Evolutionary conservation across 192 early-diverging fungal genomes (phyloP), one percentile per base, ranked within the genome.

Genomic region (Entomortierella chlamydospora): DNA sequence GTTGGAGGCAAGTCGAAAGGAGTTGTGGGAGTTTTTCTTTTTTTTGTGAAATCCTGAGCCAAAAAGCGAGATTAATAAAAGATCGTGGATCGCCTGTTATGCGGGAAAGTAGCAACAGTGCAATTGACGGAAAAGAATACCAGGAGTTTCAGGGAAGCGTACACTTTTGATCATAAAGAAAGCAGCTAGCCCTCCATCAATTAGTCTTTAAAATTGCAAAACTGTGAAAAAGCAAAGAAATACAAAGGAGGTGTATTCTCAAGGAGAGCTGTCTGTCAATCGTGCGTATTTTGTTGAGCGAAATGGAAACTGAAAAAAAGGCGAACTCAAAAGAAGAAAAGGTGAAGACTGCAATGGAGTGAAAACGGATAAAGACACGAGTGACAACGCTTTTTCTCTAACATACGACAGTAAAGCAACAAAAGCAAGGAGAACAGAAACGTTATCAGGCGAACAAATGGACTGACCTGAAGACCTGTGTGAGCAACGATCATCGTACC

Each of bases 201-300:
- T n/a, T n/a, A n/a, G n/a, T n/a, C n/a, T n/a, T n/a, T n/a, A n/a
- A n/a, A n/a, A n/a, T n/a, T n/a, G n/a, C n/a, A n/a, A n/a, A n/a
- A n/a, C n/a, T n/a, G n/a, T n/a, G n/a, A n/a, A n/a, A n/a, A n/a
- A n/a, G n/a, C n/a, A n/a, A n/a, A n/a, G n/a, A n/a, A n/a, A n/a
- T n/a, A n/a, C n/a, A 34, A 68, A 45, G 70, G 61, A 72, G 54
- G 47, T 12, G 50, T 58, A 11, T 47, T 47, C 39, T 57, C 63
- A 57, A 64, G 71, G 71, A 58, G 61, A 55, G 33, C 22, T 39
- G 20, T 6, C 1, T 13, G n/a, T 31, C 11, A 49, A n/a, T 31
- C 15, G 55, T 68, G 41, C 54, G 25, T 28, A 37, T 55, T 41
- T 66, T 52, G 1, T 52, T 43, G 30, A 25, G 50, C 13, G 39